These are phyloP conservation scores for Urtica urens DNA, from an alignment of 306 rosid genomes.

Conservation along the genomic window DNA sequence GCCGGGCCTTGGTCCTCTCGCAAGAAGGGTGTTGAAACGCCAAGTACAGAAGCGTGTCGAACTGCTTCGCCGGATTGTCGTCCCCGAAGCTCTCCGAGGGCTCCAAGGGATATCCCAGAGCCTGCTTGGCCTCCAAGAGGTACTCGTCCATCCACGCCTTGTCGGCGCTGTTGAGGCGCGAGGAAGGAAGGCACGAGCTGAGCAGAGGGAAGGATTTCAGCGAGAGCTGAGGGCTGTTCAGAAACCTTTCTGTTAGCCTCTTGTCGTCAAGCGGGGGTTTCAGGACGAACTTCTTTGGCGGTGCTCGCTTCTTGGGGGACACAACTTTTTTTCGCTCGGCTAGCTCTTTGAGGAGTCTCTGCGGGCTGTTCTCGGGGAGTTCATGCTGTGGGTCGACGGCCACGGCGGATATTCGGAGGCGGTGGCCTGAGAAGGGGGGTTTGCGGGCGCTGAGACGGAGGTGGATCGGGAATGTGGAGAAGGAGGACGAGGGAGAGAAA, in stretches of 20 bases:
- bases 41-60: slow-evolving; percentile 68
- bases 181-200: slow-evolving; percentile 78
- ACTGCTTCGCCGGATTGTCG: slow-evolving; percentile 82
- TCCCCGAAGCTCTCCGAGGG: slow-evolving; percentile 55
- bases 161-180: slow-evolving; percentile 76
- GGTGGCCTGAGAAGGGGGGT: slow-evolving; percentile 11
- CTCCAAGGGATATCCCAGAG: slow-evolving; percentile 84
- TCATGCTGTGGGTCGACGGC: slow-evolving; percentile 58
- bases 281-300: slow-evolving; percentile 55
- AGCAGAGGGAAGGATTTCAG: slow-evolving; percentile 71
- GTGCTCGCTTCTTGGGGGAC: slow-evolving; percentile 60
- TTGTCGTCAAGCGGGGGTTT: slow-evolving; percentile 81
- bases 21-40: slow-evolving; percentile 97
- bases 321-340: slow-evolving; percentile 64
- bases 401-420: slow-evolving; percentile 41
- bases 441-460: slow-evolving; percentile 21
- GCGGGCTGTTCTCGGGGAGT: slow-evolving; percentile 67
- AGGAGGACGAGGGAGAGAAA: slow-evolving; percentile 49
- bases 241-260: slow-evolving; percentile 66
- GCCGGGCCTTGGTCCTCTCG: slow-evolving; percentile 64
- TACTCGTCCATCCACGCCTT: slow-evolving; percentile 83
- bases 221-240: slow-evolving; percentile 76
- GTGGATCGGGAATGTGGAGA: slow-evolving; percentile 38
- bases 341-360: slow-evolving; percentile 78
- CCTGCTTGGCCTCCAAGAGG: slow-evolving; percentile 86